A percentile compares a stretch with the other conserved stretches of the same genome.
Conservation (phyloP, 352 stramenopile species). For the Globisporangium nodosum region DNA sequence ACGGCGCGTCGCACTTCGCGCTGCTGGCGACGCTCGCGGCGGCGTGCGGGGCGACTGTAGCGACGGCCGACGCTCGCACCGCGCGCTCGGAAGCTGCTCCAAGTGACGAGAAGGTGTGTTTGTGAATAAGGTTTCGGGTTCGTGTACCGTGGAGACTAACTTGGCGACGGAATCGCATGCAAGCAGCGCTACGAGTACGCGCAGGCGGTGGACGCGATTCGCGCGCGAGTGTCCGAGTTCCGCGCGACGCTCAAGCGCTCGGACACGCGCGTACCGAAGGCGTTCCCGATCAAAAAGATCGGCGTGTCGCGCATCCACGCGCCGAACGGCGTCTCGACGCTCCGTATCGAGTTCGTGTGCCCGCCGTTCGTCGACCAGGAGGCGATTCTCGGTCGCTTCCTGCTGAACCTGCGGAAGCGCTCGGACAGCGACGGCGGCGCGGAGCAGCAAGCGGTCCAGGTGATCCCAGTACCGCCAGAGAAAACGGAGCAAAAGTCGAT, state of each 20-base stretch:
- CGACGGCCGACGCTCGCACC: not conserved
- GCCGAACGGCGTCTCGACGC: slow-evolving; percentile 77
- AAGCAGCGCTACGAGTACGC: slow-evolving; percentile 54
- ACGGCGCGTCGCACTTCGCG: not conserved
- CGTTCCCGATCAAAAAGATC: slow-evolving; percentile 80
- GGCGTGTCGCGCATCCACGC: slow-evolving; percentile 71
- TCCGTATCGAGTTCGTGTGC: slow-evolving; percentile 79
- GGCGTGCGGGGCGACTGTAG: not conserved
- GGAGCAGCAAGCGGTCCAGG: slow-evolving; percentile 48
- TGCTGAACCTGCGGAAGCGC: slow-evolving; percentile 45
- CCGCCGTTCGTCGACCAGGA: slow-evolving; percentile 73
- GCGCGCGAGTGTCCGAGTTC: slow-evolving; percentile 73
- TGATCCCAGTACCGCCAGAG: slow-evolving; percentile 36
- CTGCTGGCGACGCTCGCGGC: not conserved
- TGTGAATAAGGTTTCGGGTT: no score
- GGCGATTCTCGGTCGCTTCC: slow-evolving; percentile 62
- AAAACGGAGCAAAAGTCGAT: slow-evolving; percentile 43
- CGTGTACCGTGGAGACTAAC: not conserved
- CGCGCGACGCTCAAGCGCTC: slow-evolving; percentile 64
- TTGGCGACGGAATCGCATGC: no score
- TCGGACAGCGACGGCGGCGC: slow-evolving; percentile 1
- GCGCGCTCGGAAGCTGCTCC: not conserved
- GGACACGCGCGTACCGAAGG: slow-evolving; percentile 67
- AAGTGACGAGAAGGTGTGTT: not conserved
- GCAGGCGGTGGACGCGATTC: slow-evolving; percentile 61